Base-by-base conservation (phyloP, 352 stramenopile genomes). In the Phytophthora vignae region DNA sequence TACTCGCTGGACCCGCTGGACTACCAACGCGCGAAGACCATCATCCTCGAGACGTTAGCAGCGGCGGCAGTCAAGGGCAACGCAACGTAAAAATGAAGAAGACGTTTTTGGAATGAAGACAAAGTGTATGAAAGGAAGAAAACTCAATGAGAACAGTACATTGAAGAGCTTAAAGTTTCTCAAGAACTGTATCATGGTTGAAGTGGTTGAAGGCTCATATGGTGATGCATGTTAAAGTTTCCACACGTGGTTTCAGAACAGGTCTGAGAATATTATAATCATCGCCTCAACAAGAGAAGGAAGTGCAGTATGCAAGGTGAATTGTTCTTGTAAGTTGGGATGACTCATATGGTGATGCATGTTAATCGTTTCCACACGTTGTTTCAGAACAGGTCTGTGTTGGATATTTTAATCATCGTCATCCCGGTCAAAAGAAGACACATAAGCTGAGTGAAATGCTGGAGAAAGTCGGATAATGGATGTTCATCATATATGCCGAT, bases 311-410 rank as follows among this genome's bases (percentile, higher is more conserved):
- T 46, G 38, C 38, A 46, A 36, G 1, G 7, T 36, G 7, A 36
- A 11, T 36, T 12, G 31, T 11, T 36, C 8, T 11, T 46, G 8
- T 19, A 2, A 19, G 31, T 57, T 55, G 62, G 67, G 56, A 71
- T 48, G 80, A 78, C 85, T 95, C 85, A 95, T 90, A 95, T 95
- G 88, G 88, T 95, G 88, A 95, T 95, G 88, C 88, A 96, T 96
- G 88, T 93, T 93, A 83, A 59, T 55, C 36, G 73, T 87, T 83
- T 96, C 88, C 82, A 94, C 88, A 96, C 76, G 73, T 46, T 69
- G 61, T 61, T 93, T 96, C 87, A 91, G 88, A 93, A 96, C 88
- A 96, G 88, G 88, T 96, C 88, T 96, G 84, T 93, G 81, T 88
- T 78, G 76, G 74, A 91, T 74, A 73, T 80, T 89, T 79, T 88